Evolutionary conservation across 1,139 yeast genomes (phyloP), one percentile per base, ranked within the genome.

Genomic region (Sugiyamaella sp.): DNA sequence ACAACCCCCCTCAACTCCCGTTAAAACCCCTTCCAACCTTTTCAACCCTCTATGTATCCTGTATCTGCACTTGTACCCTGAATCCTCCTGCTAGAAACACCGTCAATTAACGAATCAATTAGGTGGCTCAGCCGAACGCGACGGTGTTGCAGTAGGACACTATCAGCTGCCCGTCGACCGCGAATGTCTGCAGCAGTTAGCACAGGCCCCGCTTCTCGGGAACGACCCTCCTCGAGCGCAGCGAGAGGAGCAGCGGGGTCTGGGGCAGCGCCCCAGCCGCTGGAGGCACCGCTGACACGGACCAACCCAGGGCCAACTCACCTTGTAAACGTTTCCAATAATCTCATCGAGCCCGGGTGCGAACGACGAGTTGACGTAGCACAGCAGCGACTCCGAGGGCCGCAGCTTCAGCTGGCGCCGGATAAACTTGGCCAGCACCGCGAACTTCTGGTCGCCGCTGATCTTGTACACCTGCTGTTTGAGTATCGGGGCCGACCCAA

Each of bases 81-180:
- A n/a, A n/a, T n/a, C n/a, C n/a, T n/a, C n/a, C n/a, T n/a, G n/a
- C n/a, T n/a, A n/a, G n/a, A n/a, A n/a, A n/a, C n/a, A n/a, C n/a
- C n/a, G n/a, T n/a, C n/a, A n/a, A n/a, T n/a, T n/a, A n/a, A n/a
- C n/a, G n/a, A n/a, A n/a, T n/a, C n/a, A n/a, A n/a, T n/a, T n/a
- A n/a, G n/a, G n/a, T n/a, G n/a, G n/a, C 20, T 56, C 60, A 72
- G 4, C 76, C 76, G 57, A 73, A 73, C 4, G 76, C 76, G 14
- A 71, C 73, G 0, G 73, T 70, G 25, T 58, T 63, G 56, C 76
- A 73, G 55, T 73, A 73, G 27, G 69, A 66, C 5, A 73, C 65
- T 47, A 69, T 65, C 39, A 73, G 58, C 43, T 66, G 67, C 21
- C 67, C 69, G 29, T 71, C 75, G 5, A 68, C 61, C 20, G 70